These are phyloP conservation scores for Fraxinus pennsylvanica DNA, from an alignment of 257 asterid species.

Conservation along the genomic window DNA sequence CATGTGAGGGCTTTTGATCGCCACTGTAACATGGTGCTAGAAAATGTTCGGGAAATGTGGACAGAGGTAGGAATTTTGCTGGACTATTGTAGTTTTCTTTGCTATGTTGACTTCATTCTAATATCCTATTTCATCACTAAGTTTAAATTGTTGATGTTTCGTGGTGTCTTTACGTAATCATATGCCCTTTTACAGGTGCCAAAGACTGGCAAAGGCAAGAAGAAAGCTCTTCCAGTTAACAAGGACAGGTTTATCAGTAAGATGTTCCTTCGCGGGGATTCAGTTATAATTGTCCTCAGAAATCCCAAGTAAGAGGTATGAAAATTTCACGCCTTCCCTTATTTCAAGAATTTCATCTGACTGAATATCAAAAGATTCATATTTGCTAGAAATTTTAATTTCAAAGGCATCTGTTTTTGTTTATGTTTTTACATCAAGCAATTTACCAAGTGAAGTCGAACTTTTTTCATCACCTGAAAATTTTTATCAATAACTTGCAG, in stretches of 20 bases:
- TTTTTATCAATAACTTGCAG: background rate
- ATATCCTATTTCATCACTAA: background rate
- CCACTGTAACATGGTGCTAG: slow-evolving; percentile 93
- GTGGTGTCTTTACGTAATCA: slow-evolving; percentile 10
- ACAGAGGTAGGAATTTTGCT: slow-evolving; percentile 62
- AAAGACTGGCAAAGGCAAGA: slow-evolving; percentile 89
- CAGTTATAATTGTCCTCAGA: slow-evolving; percentile 84
- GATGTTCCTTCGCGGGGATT: slow-evolving; percentile 94
- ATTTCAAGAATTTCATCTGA: background rate
- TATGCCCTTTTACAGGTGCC: slow-evolving; percentile 53
- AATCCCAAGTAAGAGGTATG: slow-evolving; percentile 75
- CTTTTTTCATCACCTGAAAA: background rate
- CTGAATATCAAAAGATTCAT: background rate
- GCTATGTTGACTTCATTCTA: background rate
- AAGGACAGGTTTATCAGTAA: slow-evolving; percentile 84
- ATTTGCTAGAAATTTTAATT: background rate
- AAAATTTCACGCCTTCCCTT: background rate
- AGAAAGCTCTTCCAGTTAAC: slow-evolving; percentile 84
- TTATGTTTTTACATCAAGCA: background rate
- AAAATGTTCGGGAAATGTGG: slow-evolving; percentile 93
- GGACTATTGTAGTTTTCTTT: background rate
- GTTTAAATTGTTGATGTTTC: slow-evolving; percentile 6
- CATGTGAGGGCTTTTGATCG: slow-evolving; percentile 90
- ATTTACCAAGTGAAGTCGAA: background rate
- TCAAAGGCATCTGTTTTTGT: background rate